Base-by-base conservation (phyloP, 176 grass and related monocot genomes). In the Triticum timopheevii region DNA sequence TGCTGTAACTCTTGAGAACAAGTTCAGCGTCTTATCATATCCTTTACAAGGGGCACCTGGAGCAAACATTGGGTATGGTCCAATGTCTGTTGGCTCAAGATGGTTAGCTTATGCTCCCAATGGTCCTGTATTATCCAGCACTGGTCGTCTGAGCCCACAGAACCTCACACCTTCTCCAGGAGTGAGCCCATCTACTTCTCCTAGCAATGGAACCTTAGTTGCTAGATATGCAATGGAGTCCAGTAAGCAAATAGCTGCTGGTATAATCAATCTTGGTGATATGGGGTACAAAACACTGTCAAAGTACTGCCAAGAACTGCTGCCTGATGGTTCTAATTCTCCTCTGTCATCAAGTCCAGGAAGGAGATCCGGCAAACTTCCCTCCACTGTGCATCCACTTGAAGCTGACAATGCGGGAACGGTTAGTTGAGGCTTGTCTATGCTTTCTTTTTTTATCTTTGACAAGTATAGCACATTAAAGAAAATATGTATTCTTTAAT, bases 151-250 rank as follows among this genome's bases (percentile, higher is more conserved):
- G 42, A 99, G 97, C 82, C 97, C 97, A 78, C 94, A 99, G 74
- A 99, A 99, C 50, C 90, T 99, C 80, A 99, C 90, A 39, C 94
- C 90, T 62, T 99, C 97, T 11, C 97, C 97, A 85, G 97, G 97
- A 83, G 97, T 97, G 39, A 99, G 97, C 89, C 97, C 94, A 61
- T 99, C 97, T 86, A 99, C 97, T 58, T 97, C 94, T 74, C 97
- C 97, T 70, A 87, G 97, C 77, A 94, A 88, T 27, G 97, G 97
- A 82, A 99, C 89, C 84, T 92, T 99, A 76, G 97, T 99, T 89
- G 97, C 97, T 90, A 91, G 94, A 77, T 99, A 99, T 91, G 97
- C 97, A 45, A 94, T 99, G 97, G 97, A 94, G 74, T 96, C 94
- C 17, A 99, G 97, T 84, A 99, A 99, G 91, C 94, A 96, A 73